Base-by-base conservation (phyloP, 2,329 filamentous ascomycete genomes). In the Blastomyces emzantsi region DNA sequence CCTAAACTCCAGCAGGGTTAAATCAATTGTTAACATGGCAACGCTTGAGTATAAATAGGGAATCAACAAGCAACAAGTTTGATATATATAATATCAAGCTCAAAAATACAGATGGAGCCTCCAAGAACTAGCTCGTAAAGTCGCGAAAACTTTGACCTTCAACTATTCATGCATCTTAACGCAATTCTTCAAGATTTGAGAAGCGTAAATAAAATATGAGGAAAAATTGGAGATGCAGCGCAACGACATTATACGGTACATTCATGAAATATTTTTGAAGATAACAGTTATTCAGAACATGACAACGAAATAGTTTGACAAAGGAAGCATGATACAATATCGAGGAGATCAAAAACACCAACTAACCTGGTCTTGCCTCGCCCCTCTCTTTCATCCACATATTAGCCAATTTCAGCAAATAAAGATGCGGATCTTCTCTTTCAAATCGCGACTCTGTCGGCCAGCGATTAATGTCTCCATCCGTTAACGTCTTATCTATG, bases 351-450 rank as follows among this genome's bases (percentile, higher is more conserved):
- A 62, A 64, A 47, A 43, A 61, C 7, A 63, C 15, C 36, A 11
- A 70, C 73, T 68, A 65, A 78, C 77, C 76, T 66, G 66, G 56
- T 64, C 72, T 69, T 59, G 66, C 73, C 36, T 79, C 73, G 1
- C 77, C 77, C 13, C 73, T 73, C 30, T 76, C 69, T 57, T 78
- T 67, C 70, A 83, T 76, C 82, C 82, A 85, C 57, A 75, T 70
- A 13, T 69, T 71, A 0, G 74, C 83, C 8, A 84, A 69, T 61
- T 79, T 80, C 36, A 77, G 74, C 0, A 82, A 73, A 68, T 84
- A 84, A 1, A 74, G 65, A 1, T 68, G 73, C 19, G 64, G 63
- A 56, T 80, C 72, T 0, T 76, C 69, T 28, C 72, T 66, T 3
- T 70, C 69, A 63, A 76, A 78, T 2, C 69, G 67, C n/a, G 70